Conservation (phyloP, 305 asterid species). For the Fraxinus xanthoxyloides region DNA sequence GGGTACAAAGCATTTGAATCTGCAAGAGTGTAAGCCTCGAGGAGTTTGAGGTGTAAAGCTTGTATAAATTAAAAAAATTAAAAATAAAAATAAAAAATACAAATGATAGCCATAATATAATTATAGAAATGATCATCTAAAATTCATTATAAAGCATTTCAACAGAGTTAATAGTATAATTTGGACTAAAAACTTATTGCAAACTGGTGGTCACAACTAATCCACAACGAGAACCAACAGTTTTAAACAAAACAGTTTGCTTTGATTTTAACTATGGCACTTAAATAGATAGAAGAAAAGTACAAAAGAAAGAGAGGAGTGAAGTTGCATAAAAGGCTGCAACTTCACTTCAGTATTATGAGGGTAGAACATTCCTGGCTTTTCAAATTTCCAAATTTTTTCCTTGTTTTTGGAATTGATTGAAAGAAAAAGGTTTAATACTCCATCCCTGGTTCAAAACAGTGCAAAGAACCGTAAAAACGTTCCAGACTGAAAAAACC, state of each 20-base stretch:
- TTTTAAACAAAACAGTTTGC: background rate
- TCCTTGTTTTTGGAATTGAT: background rate
- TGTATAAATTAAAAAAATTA: background rate
- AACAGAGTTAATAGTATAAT: background rate
- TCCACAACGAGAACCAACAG: background rate
- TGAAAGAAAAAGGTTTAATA: background rate
- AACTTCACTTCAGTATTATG: background rate
- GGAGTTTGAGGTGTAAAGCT: background rate
- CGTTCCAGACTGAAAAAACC: background rate
- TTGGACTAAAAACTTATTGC: background rate
- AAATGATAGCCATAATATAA: background rate
- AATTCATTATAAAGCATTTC: background rate
- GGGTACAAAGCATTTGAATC: background rate
- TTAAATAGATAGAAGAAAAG: background rate
- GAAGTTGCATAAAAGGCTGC: background rate
- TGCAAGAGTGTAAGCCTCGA: background rate
- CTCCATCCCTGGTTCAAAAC: background rate
- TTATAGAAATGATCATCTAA: background rate
- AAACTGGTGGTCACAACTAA: background rate
- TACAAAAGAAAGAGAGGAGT: background rate
- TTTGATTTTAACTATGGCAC: background rate
- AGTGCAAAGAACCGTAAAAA: background rate
- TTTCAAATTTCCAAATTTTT: background rate
- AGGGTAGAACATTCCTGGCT: background rate
- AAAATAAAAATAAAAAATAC: no score